Conservation (phyloP, 140 eudicot genomes). For the Anethum foeniculum region DNA sequence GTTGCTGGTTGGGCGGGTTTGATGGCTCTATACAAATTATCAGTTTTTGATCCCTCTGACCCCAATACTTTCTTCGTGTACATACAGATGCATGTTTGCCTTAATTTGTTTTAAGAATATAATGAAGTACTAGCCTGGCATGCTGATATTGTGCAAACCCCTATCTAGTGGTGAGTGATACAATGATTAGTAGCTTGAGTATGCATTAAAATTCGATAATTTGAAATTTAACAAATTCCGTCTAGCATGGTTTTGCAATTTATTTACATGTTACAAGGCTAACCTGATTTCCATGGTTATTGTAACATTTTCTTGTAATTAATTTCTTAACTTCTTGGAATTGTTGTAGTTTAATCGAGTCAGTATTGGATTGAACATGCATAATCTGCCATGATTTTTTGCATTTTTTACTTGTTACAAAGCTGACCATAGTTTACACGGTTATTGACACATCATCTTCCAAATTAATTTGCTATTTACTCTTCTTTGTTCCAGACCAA, state of each 20-base stretch:
- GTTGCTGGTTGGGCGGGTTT: neutral
- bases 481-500: constrained; percentile 19
- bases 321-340: neutral
- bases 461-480: neutral
- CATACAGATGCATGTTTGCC: neutral
- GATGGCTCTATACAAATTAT: neutral
- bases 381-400: neutral
- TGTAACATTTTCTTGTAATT: neutral
- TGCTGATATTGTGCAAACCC: neutral
- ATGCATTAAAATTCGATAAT: neutral
- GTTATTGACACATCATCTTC: neutral
- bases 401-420: neutral
- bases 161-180: neutral
- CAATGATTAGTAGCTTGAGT: neutral
- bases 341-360: neutral
- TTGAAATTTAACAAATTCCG: neutral
- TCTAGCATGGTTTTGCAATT: neutral
- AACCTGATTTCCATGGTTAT: neutral
- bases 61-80: neutral
- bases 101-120: neutral
- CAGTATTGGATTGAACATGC: neutral
- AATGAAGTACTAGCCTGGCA: neutral
- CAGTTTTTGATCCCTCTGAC: neutral
- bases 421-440: neutral
- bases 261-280: neutral